A percentile compares a stretch with the other conserved stretches of the same genome.
Conservation (phyloP, 371 early-diverging fungal genomes). For the Apophysomyces trapeziformis region DNA sequence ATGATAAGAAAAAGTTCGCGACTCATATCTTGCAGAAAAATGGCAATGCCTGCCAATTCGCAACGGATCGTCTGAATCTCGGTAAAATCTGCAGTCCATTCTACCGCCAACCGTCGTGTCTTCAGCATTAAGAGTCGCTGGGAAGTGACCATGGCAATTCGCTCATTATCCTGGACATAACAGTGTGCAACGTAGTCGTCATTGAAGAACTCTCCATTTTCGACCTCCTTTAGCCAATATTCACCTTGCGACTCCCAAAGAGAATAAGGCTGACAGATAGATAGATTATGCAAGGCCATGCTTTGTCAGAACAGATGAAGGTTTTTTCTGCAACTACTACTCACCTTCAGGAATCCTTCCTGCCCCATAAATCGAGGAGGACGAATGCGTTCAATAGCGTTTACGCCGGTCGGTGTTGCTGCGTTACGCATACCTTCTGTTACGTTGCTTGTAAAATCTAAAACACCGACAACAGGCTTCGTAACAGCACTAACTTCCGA, state of each 20-base stretch:
- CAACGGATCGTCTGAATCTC: slow-evolving; percentile 53
- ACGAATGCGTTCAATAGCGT: slow-evolving; percentile 74
- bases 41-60: slow-evolving; percentile 54
- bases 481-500: slow-evolving; percentile 70
- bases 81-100: slow-evolving; percentile 72
- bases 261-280: slow-evolving; percentile 64
- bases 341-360: slow-evolving; percentile 71
- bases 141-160: slow-evolving; percentile 76
- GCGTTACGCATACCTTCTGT: slow-evolving; percentile 65
- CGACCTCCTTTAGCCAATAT: slow-evolving; percentile 84
- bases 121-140: slow-evolving; percentile 70
- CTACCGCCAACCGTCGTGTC: slow-evolving; percentile 65
- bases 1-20: slow-evolving; percentile 67
- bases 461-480: slow-evolving; percentile 93
- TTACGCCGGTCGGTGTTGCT: slow-evolving; percentile 75
- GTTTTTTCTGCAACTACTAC: neutral
- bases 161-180: slow-evolving; percentile 70
- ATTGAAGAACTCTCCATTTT: slow-evolving; percentile 75
- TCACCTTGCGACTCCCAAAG: slow-evolving; percentile 90
- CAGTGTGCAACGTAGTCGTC: slow-evolving; percentile 91
- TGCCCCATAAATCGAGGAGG: slow-evolving; percentile 85
- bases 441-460: slow-evolving; percentile 92
- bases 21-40: slow-evolving; percentile 47
- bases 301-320: neutral
- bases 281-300: neutral